These are phyloP conservation scores for Mallotus nudiflorus DNA, from an alignment of 345 rosid species.

Conservation along the genomic window DNA sequence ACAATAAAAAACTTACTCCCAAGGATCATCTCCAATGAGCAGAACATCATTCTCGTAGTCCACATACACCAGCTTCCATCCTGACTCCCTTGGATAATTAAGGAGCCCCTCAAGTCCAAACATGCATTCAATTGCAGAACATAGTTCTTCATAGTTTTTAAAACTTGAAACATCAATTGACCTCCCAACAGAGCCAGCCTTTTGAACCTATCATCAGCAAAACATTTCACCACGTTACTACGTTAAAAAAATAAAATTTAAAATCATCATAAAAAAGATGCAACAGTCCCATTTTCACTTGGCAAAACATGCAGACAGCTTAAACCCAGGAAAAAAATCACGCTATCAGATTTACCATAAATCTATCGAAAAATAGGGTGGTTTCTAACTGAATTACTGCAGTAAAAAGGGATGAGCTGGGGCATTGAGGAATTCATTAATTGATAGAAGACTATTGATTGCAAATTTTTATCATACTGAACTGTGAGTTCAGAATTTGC, in stretches of 20 bases:
- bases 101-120: constrained; percentile 94
- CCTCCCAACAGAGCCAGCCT: constrained; percentile 96
- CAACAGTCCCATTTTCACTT: background rate
- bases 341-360: too few relatives aligned
- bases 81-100: constrained; percentile 68
- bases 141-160: constrained; percentile 74
- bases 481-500: background rate
- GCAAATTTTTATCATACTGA: too few relatives aligned
- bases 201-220: constrained; percentile 70
- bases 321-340: background rate
- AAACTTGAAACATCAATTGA: constrained; percentile 88
- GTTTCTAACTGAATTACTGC: too few relatives aligned
- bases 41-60: constrained; percentile 95
- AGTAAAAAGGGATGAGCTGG: too few relatives aligned
- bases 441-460: too few relatives aligned
- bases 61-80: constrained; percentile 95
- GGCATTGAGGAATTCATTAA: too few relatives aligned
- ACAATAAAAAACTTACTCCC: constrained; percentile 75
- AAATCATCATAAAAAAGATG: background rate
- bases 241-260: background rate
- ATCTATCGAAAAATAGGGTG: too few relatives aligned
- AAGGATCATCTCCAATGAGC: constrained; percentile 97
- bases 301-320: background rate
- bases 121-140: constrained; percentile 88
- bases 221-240: background rate